phyloP scores from a whole-genome alignment of 257 asterid genomes.

The Solanum habrochaites region DNA sequence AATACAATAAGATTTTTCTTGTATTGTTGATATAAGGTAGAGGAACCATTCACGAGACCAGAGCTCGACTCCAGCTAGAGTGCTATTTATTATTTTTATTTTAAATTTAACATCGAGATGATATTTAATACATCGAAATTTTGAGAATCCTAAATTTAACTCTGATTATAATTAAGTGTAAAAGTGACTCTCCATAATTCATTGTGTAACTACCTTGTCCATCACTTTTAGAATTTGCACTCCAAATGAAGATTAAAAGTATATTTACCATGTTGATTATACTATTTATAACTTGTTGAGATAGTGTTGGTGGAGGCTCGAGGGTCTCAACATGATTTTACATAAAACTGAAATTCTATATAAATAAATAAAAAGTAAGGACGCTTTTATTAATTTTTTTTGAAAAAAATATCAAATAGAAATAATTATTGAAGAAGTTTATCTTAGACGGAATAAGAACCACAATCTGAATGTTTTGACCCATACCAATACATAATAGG shows the following conservation, averaged over 20 bases:
- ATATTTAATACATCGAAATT: no score
- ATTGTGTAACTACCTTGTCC: background rate
- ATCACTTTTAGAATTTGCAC: background rate
- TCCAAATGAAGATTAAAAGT: background rate
- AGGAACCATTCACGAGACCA: no score
- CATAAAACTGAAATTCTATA: background rate
- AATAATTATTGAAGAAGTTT: background rate
- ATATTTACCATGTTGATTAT: background rate
- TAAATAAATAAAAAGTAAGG: no score
- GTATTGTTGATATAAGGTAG: no score
- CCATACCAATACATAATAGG: background rate
- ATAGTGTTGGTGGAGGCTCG: background rate
- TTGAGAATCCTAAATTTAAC: rapidly evolving
- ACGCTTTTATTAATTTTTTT: background rate
- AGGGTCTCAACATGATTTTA: background rate
- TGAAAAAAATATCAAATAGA: no score
- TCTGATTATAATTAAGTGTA: background rate
- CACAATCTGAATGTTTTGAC: background rate
- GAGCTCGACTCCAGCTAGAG: no score
- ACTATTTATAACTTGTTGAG: background rate
- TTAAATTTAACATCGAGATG: no score
- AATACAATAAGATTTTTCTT: no score
- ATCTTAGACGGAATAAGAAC: background rate
- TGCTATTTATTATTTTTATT: no score
- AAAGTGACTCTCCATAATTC: background rate